phyloP scores from a whole-genome alignment of 495 filamentous ascomycete species.

The Penicillium herquei region DNA sequence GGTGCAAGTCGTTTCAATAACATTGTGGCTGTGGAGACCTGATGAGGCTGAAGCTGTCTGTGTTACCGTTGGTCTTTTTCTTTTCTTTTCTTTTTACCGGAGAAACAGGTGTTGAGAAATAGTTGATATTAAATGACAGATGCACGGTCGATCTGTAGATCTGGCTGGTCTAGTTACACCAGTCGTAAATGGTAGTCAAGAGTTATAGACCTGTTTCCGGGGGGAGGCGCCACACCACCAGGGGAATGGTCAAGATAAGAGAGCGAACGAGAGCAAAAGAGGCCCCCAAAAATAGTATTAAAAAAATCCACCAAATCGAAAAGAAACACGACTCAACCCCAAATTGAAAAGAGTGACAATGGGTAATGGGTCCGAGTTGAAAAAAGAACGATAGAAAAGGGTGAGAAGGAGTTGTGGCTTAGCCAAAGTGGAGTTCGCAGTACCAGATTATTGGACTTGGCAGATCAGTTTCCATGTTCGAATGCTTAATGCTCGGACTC shows the following conservation, averaged over 20 bases:
- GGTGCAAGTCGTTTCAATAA: slow-evolving; percentile 22
- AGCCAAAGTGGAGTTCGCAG: slow-evolving; percentile 19
- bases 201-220: slow-evolving; percentile 1
- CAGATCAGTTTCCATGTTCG: slow-evolving; percentile 2
- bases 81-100: background rate
- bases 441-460: slow-evolving; percentile 17
- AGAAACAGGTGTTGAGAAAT: no score
- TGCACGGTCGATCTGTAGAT: slow-evolving; percentile 4
- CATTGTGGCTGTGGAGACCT: slow-evolving; percentile 13
- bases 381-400: slow-evolving; percentile 1
- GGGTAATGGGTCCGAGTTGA: slow-evolving; percentile 16
- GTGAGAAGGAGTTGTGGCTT: slow-evolving; percentile 19
- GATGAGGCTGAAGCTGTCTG: background rate
- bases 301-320: slow-evolving; percentile 2
- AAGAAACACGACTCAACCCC: background rate
- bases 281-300: slow-evolving; percentile 3
- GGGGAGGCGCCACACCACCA: slow-evolving; percentile 18
- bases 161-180: slow-evolving; percentile 6
- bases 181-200: slow-evolving; percentile 4
- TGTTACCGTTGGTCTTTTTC: background rate
- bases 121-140: no score
- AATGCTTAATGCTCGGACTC: no score
- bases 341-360: slow-evolving; percentile 9
- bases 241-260: slow-evolving; percentile 12
- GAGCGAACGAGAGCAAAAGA: slow-evolving; percentile 8